Percentiles rank a stretch among this genome's conserved stretches.
Evolutionary conservation across 1,284 basidiomycete genomes (phyloP).

Genomic region (Papiliotrema flavescens): DNA sequence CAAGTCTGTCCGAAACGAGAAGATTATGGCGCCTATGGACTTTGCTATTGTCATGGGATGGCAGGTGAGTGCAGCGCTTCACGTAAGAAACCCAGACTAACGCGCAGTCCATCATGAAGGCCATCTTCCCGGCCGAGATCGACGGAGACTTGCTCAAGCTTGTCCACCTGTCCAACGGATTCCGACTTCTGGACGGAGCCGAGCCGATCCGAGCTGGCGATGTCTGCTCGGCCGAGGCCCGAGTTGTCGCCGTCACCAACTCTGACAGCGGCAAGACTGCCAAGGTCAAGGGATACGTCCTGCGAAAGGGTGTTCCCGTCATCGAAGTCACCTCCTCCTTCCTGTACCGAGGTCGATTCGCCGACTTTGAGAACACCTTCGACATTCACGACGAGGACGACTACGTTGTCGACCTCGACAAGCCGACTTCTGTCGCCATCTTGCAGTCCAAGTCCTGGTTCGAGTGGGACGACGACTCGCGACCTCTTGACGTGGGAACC

Average conservation of each 20-base stretch:
- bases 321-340: conserved; percentile 94
- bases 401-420: conserved; percentile 72
- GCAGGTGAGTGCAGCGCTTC: conserved; percentile 62
- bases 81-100: conserved; percentile 8
- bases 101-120: conserved; percentile 84
- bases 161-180: conserved; percentile 95
- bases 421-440: conserved; percentile 80
- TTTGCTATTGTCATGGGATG: conserved; percentile 97
- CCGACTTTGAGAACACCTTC: conserved; percentile 93
- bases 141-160: conserved; percentile 92
- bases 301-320: conserved; percentile 69
- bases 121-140: conserved; percentile 87
- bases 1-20: conserved; percentile 68
- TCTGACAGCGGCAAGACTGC: conserved; percentile 89
- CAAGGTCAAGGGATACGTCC: conserved; percentile 83
- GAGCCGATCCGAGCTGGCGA: conserved; percentile 78
- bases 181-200: conserved; percentile 78
- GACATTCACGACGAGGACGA: conserved; percentile 85
- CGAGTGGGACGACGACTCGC: conserved; percentile 81
- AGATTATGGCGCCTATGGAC: conserved; percentile 89
- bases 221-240: conserved; percentile 82
- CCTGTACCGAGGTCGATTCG: conserved; percentile 92
- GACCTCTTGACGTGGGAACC: conserved; percentile 73
- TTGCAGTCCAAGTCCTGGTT: conserved; percentile 98
- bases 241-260: conserved; percentile 85